These are phyloP conservation scores for Blastobotrys americana DNA, from an alignment of 805 yeast genomes.

Conservation along the genomic window DNA sequence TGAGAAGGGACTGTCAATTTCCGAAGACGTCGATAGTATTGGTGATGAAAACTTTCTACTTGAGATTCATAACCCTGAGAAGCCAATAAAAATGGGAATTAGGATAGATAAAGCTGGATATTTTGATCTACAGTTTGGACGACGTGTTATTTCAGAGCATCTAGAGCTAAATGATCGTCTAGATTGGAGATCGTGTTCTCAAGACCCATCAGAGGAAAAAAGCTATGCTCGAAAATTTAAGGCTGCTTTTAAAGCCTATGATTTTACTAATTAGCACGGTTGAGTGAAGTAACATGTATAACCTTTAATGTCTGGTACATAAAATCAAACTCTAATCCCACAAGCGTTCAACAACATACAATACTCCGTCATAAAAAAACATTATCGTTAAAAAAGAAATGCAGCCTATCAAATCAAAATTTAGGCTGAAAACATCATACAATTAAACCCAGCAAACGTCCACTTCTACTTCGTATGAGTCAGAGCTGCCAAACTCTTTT, in stretches of 20 bases:
- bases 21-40: slow-evolving; percentile 9
- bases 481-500: slow-evolving; percentile 23
- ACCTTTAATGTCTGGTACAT: no score
- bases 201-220: slow-evolving; percentile 54
- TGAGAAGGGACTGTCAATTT: slow-evolving; percentile 1
- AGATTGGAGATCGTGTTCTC: slow-evolving; percentile 74
- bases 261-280: neutral
- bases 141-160: slow-evolving; percentile 65
- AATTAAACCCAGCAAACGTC: slow-evolving; percentile 15
- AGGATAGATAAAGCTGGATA: slow-evolving; percentile 8
- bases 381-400: neutral
- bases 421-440: no score
- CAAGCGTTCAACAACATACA: no score
- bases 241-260: neutral
- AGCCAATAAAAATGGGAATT: neutral
- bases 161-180: slow-evolving; percentile 52
- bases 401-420: neutral
- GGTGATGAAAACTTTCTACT: slow-evolving; percentile 28
- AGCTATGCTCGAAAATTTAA: neutral
- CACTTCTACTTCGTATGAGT: slow-evolving; percentile 17
- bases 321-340: no score
- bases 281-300: no score
- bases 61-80: slow-evolving; percentile 7
- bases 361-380: no score
- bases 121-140: slow-evolving; percentile 76